These are phyloP conservation scores for Verticillium tricorpus DNA, from an alignment of 2,329 filamentous ascomycete species.

Conservation along the genomic window DNA sequence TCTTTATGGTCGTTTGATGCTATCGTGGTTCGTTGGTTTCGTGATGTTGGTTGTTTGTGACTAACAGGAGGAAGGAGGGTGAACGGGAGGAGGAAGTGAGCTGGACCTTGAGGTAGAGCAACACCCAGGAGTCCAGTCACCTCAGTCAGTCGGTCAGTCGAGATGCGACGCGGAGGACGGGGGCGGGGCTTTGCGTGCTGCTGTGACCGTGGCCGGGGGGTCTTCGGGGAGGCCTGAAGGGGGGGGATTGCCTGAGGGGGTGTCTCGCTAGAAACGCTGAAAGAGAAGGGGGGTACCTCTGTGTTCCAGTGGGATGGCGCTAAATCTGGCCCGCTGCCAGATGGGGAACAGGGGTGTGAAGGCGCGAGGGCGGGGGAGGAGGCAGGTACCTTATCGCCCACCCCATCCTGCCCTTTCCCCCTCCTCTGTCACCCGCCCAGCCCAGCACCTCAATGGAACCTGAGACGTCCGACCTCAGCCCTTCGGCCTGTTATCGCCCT, in stretches of 20 bases:
- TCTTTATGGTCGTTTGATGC: background rate
- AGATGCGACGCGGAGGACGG: conserved; percentile 1
- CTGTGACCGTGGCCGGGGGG: background rate
- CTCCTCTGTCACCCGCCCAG: background rate
- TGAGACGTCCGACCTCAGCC: background rate
- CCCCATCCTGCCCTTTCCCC: background rate
- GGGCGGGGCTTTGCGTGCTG: background rate
- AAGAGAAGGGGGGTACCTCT: background rate
- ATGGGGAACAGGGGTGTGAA: conserved; percentile 1
- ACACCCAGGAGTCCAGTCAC: background rate
- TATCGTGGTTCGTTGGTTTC: background rate
- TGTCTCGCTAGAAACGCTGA: background rate
- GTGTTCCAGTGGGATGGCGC: background rate
- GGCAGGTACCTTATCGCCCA: background rate
- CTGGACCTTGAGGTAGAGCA: background rate
- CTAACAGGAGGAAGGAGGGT: background rate
- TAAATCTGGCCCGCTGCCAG: conserved; percentile 3
- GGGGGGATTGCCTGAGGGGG: background rate
- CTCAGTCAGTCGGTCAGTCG: background rate
- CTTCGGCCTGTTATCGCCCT: background rate
- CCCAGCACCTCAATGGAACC: background rate
- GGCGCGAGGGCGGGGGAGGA: background rate
- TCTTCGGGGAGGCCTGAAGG: background rate
- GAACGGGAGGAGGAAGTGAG: background rate
- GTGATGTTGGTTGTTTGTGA: background rate